Evolutionary conservation across 2,329 filamentous ascomycete genomes (phyloP).

Genomic region (Aspergillus fumigatus): DNA sequence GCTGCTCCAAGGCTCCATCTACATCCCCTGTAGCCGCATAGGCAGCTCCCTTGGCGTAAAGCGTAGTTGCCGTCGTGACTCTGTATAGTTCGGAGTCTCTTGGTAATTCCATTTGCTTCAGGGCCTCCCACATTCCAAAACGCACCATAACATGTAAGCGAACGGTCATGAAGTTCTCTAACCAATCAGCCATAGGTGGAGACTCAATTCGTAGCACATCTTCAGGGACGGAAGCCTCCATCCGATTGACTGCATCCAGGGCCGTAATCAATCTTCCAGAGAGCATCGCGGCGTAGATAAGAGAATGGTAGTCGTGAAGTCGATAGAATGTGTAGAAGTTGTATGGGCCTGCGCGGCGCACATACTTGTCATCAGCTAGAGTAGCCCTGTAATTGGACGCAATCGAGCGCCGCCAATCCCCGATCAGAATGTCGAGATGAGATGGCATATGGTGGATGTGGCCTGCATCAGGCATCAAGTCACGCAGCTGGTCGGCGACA

Average conservation of each 20-base stretch:
- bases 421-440: constrained; percentile 67
- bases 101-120: constrained; percentile 55
- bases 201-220: constrained; percentile 59
- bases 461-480: constrained; percentile 61
- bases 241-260: constrained; percentile 52
- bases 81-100: constrained; percentile 58
- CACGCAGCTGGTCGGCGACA: constrained; percentile 57
- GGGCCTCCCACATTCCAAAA: constrained; percentile 66
- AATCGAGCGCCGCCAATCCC: constrained; percentile 65
- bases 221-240: constrained; percentile 61
- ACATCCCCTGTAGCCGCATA: constrained; percentile 55
- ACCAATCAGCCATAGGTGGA: constrained; percentile 74
- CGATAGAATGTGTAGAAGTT: constrained; percentile 73
- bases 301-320: constrained; percentile 66
- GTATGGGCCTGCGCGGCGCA: constrained; percentile 48
- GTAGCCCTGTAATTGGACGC: constrained; percentile 62
- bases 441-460: constrained; percentile 72
- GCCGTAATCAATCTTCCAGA: constrained; percentile 60
- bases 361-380: constrained; percentile 61
- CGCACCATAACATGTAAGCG: constrained; percentile 65
- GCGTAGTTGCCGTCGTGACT: constrained; percentile 60
- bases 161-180: constrained; percentile 65
- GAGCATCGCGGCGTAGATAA: constrained; percentile 70
- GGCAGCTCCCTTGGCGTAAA: constrained; percentile 65
- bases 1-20: constrained; percentile 49